These are phyloP conservation scores for Monosporascus sp. DNA, from an alignment of 2,329 filamentous ascomycete genomes.

Conservation along the genomic window DNA sequence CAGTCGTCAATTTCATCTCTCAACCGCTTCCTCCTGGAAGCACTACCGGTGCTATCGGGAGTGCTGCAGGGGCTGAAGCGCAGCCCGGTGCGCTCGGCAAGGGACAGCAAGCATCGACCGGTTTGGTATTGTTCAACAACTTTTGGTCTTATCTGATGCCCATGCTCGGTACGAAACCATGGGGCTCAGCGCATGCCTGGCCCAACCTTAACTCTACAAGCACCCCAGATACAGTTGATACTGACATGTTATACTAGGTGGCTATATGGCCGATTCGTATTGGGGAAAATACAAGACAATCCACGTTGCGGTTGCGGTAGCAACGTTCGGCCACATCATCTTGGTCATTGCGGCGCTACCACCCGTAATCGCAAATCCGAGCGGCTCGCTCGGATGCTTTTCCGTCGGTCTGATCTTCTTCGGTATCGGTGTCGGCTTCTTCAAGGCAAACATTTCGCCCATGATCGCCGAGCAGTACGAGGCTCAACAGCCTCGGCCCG, in stretches of 20 bases:
- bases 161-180: constrained; percentile 18
- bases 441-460: constrained; percentile 63
- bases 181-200: not conserved
- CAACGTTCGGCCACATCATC: constrained; percentile 54
- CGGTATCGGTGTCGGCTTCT: constrained; percentile 58
- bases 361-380: constrained; percentile 45
- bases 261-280: constrained; percentile 52
- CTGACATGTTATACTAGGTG: constrained; percentile 25
- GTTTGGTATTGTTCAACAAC: constrained; percentile 23
- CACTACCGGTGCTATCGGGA: constrained; percentile 40
- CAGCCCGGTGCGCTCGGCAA: constrained; percentile 52
- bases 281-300: constrained; percentile 60
- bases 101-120: constrained; percentile 22
- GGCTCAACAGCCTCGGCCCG: constrained; percentile 39
- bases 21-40: constrained; percentile 44
- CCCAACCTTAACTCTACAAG: too few species aligned
- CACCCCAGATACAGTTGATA: not conserved
- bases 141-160: constrained; percentile 29
- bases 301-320: constrained; percentile 49
- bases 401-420: constrained; percentile 55
- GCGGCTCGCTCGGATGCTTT: constrained; percentile 50
- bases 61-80: constrained; percentile 16
- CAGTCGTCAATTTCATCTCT: constrained; percentile 58
- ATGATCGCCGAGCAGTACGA: constrained; percentile 57
- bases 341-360: constrained; percentile 56